Evolutionary conservation across 345 rosid genomes (phyloP).

Genomic region (Hibiscus syriacus): DNA sequence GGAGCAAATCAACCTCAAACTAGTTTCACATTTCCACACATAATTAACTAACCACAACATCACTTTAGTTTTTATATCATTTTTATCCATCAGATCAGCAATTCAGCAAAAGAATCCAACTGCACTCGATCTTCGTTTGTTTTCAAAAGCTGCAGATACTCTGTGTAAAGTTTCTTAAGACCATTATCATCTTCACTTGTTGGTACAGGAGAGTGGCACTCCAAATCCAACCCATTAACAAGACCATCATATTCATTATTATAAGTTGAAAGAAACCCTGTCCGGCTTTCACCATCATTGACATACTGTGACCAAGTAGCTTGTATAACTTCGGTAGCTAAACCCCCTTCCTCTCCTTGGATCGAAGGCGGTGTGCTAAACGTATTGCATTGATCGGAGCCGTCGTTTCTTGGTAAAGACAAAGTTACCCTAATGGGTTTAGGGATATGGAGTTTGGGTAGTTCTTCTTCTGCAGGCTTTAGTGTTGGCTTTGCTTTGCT

Average conservation of each 20-base stretch:
- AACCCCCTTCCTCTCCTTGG: slow-evolving; percentile 13
- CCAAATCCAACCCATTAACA: slow-evolving; percentile 20
- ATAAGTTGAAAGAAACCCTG: slow-evolving; percentile 15
- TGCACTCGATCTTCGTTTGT: slow-evolving; percentile 23
- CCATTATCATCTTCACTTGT: background rate
- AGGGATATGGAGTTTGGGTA: slow-evolving; percentile 40
- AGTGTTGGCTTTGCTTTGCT: background rate
- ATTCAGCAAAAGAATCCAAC: slow-evolving; percentile 24
- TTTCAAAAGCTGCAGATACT: slow-evolving; percentile 35
- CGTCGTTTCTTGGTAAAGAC: slow-evolving; percentile 27
- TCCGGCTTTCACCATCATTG: slow-evolving; percentile 2
- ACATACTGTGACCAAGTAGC: slow-evolving; percentile 10
- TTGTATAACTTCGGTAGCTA: background rate
- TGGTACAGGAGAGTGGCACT: slow-evolving; percentile 16
- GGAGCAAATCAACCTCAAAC: too few species aligned
- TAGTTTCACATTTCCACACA: background rate
- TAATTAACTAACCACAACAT: background rate
- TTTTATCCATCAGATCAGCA: slow-evolving; percentile 3
- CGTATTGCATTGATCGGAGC: slow-evolving; percentile 19
- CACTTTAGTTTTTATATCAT: too few species aligned
- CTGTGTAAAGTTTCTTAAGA: slow-evolving; percentile 36
- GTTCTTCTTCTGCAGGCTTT: slow-evolving; percentile 20
- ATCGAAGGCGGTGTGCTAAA: slow-evolving; percentile 1
- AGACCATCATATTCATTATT: slow-evolving; percentile 10
- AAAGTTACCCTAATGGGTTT: slow-evolving; percentile 33